Evolutionary conservation across 2,329 filamentous ascomycete species (phyloP), one percentile per base, ranked within the genome.

Genomic region (Cercospora sp.): DNA sequence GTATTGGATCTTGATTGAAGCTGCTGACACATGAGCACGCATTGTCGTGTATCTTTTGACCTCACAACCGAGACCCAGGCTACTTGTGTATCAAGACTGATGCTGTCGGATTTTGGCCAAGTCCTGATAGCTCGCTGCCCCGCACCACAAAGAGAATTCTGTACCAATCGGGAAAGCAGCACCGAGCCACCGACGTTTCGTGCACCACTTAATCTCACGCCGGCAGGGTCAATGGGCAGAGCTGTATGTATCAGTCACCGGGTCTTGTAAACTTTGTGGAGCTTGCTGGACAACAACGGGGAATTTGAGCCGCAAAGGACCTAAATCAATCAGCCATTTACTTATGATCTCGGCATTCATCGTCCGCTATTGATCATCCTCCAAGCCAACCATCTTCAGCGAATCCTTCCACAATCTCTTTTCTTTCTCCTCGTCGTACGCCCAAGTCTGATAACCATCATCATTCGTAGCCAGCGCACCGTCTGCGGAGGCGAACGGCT

Each of bases 371-470:
- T 67, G 61, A 33, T 70, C 68, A 51, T 68, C 66, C 30, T 59
- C 28, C 59, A 65, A 30, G 4, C 68, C 65, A 39, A 67, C 67
- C 64, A 69, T 67, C 55, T 67, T 63, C 60, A 69, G 45, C 3
- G 61, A 66, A 12, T 70, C 67, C 61, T 75, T 77, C 82, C 83
- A 85, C 36, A 85, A 69, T 71, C 70, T 78, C 55, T 74, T 73
- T 72, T 81, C 81, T 13, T 74, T 77, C 48, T 79, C 77, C 63
- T 75, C 72, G 67, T 83, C 78, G 72, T 80, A 83, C 6, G 78
- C 77, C 70, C 74, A 75, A 3, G 60, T 63, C 48, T 66, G 74
- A 72, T 80, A 81, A n/a, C 79, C 78, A 57, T 73, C 72, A 23
- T 72, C 77, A 13, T 70, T 69, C 2, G 67, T 71, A n/a, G 39